These are phyloP conservation scores for Cyberlindnera nakhonratchasimensis DNA, from an alignment of 805 yeast species.

Conservation along the genomic window DNA sequence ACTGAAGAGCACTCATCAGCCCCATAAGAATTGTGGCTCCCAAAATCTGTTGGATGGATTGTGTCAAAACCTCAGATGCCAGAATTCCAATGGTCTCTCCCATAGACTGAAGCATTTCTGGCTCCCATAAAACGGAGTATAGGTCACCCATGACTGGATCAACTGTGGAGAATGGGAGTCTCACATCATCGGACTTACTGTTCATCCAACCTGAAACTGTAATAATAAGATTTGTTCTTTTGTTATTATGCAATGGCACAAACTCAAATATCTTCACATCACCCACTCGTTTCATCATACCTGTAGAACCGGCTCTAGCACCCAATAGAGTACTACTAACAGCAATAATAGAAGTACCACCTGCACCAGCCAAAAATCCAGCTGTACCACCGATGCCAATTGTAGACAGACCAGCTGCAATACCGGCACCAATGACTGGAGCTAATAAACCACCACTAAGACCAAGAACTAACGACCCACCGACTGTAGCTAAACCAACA, in stretches of 20 bases:
- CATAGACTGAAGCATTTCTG: slow-evolving; percentile 91
- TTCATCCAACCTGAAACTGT: slow-evolving; percentile 98
- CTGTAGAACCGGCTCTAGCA: slow-evolving; percentile 79
- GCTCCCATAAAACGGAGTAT: slow-evolving; percentile 93
- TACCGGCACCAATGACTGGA: slow-evolving; percentile 97
- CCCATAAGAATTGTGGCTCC: slow-evolving; percentile 90
- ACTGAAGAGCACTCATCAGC: slow-evolving; percentile 86
- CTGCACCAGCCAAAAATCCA: slow-evolving; percentile 92
- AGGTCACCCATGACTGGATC: slow-evolving; percentile 98
- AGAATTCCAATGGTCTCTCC: slow-evolving; percentile 94
- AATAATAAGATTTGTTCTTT: slow-evolving; percentile 78
- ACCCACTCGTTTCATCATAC: slow-evolving; percentile 85
- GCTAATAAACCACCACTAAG: slow-evolving; percentile 93
- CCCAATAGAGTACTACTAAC: slow-evolving; percentile 90
- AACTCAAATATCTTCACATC: slow-evolving; percentile 93
- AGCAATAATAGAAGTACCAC: slow-evolving; percentile 93
- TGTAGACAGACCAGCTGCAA: slow-evolving; percentile 95
- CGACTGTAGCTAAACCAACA: slow-evolving; percentile 92
- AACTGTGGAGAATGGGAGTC: slow-evolving; percentile 92
- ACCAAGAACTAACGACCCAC: slow-evolving; percentile 93
- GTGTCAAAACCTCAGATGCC: slow-evolving; percentile 90
- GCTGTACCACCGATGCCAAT: slow-evolving; percentile 93
- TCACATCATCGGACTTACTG: slow-evolving; percentile 90
- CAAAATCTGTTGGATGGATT: slow-evolving; percentile 90
- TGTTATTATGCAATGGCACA: slow-evolving; percentile 86